These are phyloP conservation scores for Pseudogymnoascus sp. DNA, from an alignment of 2,329 filamentous ascomycete genomes.

Conservation along the genomic window DNA sequence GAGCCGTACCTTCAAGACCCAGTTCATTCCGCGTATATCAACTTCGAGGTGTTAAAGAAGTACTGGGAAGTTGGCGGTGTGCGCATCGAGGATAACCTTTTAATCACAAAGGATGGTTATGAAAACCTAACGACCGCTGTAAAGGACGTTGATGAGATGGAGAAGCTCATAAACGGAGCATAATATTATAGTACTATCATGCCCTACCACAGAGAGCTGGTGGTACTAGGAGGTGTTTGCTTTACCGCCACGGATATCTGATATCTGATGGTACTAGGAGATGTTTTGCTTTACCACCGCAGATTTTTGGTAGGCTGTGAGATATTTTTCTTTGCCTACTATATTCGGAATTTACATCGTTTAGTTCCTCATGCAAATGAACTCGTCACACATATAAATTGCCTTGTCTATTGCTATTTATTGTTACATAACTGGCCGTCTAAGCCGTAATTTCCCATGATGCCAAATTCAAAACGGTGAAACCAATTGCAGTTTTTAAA, in stretches of 20 bases:
- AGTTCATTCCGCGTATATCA: conserved; percentile 67
- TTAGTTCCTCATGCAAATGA: not conserved
- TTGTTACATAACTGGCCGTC: not conserved
- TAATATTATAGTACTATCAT: not conserved
- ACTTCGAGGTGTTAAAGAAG: conserved; percentile 59
- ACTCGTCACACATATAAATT: not conserved
- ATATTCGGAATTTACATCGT: not conserved
- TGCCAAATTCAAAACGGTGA: not conserved
- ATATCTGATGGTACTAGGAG: not conserved
- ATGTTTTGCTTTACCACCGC: not conserved
- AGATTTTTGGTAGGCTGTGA: not conserved
- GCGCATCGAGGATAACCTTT: conserved; percentile 61
- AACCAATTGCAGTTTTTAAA: not conserved
- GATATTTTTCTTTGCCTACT: not conserved
- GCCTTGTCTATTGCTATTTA: not conserved
- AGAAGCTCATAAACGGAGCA: conserved; percentile 29
- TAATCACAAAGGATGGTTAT: conserved; percentile 60
- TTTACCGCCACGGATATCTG: not conserved
- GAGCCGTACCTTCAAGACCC: conserved; percentile 68
- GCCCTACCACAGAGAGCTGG: not conserved
- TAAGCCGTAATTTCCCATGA: not conserved
- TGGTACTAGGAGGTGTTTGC: not conserved
- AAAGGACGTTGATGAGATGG: conserved; percentile 57
- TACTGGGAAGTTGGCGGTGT: conserved; percentile 81
- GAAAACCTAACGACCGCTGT: conserved; percentile 66